Evolutionary conservation across 306 rosid genomes (phyloP), one percentile per base, ranked within the genome.

Genomic region (Trichosanthes cucumerina): DNA sequence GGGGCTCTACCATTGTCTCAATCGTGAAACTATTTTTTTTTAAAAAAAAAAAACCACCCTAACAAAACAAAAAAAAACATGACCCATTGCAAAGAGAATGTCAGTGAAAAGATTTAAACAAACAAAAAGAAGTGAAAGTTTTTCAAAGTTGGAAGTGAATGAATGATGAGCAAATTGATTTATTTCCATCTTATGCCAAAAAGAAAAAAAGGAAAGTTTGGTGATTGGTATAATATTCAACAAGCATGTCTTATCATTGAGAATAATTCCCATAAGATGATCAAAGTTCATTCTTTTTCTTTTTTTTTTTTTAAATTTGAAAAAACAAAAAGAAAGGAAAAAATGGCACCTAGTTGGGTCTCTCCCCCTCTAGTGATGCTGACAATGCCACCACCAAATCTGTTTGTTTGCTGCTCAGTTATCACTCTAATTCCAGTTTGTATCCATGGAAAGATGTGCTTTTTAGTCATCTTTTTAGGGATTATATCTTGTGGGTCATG

Each of bases 31-130:
- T 41, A 68, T n/a, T 0, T 64, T 14, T 62, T 21, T 7, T 1
- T 14, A 6, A 26, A 60, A 60, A 13, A 19, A 3, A 52, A 14
- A 28, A 5, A 11, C 19, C 53, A 49, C 4, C 39, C 14, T 18
- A 49, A 11, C 1, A 59, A 59, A 59, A 24, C 14, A 26, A 2
- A 26, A 59, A 4, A 26, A 14, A 62, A 16, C 23, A 63, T 63
- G 70, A 28, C 70, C 70, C 70, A 39, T 69, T n/a, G 31, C 75
- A 69, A 68, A 69, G 24, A 5, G 75, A 69, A 69, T 69, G 75
- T 69, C n/a, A 43, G 53, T 21, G 54, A 69, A 66, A 21, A 68
- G 75, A 68, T 68, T 8, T 7, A 10, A 41, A 39, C n/a, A 43
- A 69, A 43, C 16, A 69, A 19, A 69, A 69, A 41, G 26, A 6